Percentiles rank a stretch among this genome's conserved stretches.
Evolutionary conservation across 176 grass and related monocot species (phyloP).

Genomic region (Alloteropsis semialata): DNA sequence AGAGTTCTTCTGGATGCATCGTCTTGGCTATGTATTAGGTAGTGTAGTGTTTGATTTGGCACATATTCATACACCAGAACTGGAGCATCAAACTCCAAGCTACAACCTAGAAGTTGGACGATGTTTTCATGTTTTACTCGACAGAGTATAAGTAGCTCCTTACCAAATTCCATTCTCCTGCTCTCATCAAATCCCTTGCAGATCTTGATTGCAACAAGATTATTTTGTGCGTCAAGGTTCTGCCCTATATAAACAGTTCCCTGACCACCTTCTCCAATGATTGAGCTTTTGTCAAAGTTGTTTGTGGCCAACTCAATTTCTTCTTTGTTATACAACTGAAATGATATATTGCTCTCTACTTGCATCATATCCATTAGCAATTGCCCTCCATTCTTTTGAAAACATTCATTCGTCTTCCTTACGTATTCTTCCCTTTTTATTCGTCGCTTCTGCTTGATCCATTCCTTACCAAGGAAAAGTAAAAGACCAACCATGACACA

Average conservation of each 20-base stretch:
- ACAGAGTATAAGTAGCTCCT: constrained; percentile 39
- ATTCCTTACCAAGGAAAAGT: background rate
- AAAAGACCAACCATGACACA: background rate
- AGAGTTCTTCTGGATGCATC: background rate
- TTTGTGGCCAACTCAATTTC: constrained; percentile 1
- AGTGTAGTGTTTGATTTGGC: background rate
- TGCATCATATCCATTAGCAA: constrained; percentile 7
- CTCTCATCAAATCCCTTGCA: constrained; percentile 24
- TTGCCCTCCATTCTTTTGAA: constrained; percentile 2
- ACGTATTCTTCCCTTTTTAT: background rate
- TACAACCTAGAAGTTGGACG: constrained; percentile 37
- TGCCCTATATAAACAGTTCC: constrained; percentile 26
- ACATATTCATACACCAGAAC: constrained; percentile 25
- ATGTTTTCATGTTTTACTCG: constrained; percentile 21
- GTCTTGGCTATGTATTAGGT: background rate
- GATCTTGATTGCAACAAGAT: constrained; percentile 22
- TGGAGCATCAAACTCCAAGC: constrained; percentile 28
- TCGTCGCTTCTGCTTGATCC: background rate
- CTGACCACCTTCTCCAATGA: constrained; percentile 20
- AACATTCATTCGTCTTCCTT: background rate
- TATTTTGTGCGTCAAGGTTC: background rate
- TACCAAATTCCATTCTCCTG: constrained; percentile 15
- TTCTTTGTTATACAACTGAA: background rate
- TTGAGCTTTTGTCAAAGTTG: background rate
- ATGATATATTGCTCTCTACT: background rate